A percentile compares a stretch with the other conserved stretches of the same genome.
phyloP scores from a whole-genome alignment of 805 yeast species.

The Candida michaelii region DNA sequence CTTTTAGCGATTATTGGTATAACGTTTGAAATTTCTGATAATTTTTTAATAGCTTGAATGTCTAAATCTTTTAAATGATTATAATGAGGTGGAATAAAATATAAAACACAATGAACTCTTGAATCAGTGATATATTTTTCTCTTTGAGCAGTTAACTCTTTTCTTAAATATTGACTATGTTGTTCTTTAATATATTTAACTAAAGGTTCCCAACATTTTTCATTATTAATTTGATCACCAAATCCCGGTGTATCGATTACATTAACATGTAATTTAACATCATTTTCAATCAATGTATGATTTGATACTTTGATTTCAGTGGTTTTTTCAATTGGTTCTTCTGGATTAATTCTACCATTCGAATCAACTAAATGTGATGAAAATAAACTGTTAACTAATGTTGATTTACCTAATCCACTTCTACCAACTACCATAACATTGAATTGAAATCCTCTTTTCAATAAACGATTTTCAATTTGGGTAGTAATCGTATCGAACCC shows the following conservation, averaged over 20 bases:
- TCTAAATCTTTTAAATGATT: slow-evolving; percentile 84
- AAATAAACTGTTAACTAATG: slow-evolving; percentile 86
- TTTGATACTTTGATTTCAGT: slow-evolving; percentile 74
- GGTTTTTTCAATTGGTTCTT: slow-evolving; percentile 80
- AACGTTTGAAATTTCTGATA: slow-evolving; percentile 88
- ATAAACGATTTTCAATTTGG: slow-evolving; percentile 88
- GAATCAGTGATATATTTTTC: slow-evolving; percentile 80
- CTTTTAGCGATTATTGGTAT: slow-evolving; percentile 95
- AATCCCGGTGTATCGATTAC: slow-evolving; percentile 97
- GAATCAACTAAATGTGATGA: slow-evolving; percentile 76
- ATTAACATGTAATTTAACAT: slow-evolving; percentile 80
- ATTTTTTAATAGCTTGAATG: slow-evolving; percentile 74
- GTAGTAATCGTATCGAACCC: slow-evolving; percentile 96
- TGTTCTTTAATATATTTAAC: slow-evolving; percentile 94
- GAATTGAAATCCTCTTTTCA: slow-evolving; percentile 92
- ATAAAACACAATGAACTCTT: slow-evolving; percentile 89
- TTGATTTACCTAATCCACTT: slow-evolving; percentile 93
- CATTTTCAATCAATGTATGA: slow-evolving; percentile 79
- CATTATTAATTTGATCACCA: slow-evolving; percentile 95
- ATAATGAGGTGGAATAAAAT: slow-evolving; percentile 87
- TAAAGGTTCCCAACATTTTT: slow-evolving; percentile 95
- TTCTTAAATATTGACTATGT: slow-evolving; percentile 85
- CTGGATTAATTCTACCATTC: slow-evolving; percentile 64
- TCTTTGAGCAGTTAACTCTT: slow-evolving; percentile 92
- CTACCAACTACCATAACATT: slow-evolving; percentile 90